Percentiles rank a stretch among this genome's conserved stretches.
Conservation (phyloP, 148 eudicot species). For the Persicaria maculosa region DNA sequence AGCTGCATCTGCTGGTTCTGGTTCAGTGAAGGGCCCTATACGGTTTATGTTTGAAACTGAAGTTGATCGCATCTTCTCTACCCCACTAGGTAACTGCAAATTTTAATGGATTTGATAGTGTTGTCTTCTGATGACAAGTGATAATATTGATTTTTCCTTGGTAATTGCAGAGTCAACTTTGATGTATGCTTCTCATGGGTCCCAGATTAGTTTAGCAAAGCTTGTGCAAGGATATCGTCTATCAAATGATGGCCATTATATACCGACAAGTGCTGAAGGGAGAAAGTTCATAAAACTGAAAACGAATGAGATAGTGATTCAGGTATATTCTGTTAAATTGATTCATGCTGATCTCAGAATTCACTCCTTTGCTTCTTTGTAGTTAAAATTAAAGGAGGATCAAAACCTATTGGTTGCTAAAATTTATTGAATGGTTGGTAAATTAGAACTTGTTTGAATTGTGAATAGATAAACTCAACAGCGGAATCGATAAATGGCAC, state of each 20-base stretch:
- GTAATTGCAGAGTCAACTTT: conserved; percentile 68
- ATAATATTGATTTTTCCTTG: conserved; percentile 26
- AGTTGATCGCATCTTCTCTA: conserved; percentile 91
- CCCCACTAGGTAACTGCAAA: conserved; percentile 67
- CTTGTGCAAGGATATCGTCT: conserved; percentile 82
- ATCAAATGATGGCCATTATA: conserved; percentile 72
- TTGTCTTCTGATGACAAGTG: conserved; percentile 12
- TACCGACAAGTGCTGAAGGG: conserved; percentile 82
- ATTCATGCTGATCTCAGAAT: not conserved
- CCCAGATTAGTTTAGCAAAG: conserved; percentile 84
- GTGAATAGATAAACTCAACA: not conserved
- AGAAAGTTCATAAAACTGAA: conserved; percentile 75
- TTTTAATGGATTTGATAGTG: not conserved
- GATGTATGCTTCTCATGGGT: conserved; percentile 83
- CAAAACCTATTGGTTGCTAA: not conserved
- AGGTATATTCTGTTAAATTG: conserved; percentile 31
- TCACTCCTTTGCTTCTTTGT: not conserved
- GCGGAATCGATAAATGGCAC: not conserved
- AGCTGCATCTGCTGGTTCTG: conserved; percentile 34
- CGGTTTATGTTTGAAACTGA: conserved; percentile 89
- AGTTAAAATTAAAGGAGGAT: not conserved
- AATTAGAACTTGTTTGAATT: not conserved
- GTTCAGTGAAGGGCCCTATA: conserved; percentile 75
- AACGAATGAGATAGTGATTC: conserved; percentile 79
- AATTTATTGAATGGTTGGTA: not conserved